Percentiles rank a stretch among this genome's conserved stretches.
phyloP scores from a whole-genome alignment of 306 rosid species.

The Cicer pinnatifidum region DNA sequence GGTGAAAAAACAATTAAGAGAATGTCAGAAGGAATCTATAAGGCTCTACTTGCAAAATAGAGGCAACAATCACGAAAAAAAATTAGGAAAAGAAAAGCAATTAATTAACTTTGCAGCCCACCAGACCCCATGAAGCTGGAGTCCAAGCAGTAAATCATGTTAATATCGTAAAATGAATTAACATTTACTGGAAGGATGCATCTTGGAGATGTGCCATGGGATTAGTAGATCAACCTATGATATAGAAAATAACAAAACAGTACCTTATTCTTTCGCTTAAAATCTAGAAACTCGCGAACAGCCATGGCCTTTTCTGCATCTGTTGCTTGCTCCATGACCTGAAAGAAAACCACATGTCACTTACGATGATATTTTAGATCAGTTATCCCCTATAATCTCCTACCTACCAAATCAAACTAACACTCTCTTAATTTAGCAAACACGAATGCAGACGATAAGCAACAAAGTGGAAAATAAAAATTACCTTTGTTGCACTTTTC shows the following conservation, averaged over 20 bases:
- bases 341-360: slow-evolving; percentile 41
- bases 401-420: slow-evolving; percentile 33
- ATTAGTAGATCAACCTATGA: slow-evolving; percentile 27
- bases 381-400: slow-evolving; percentile 35
- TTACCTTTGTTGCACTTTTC: slow-evolving; percentile 97
- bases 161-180: slow-evolving; percentile 34
- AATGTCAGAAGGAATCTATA: slow-evolving; percentile 37
- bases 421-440: slow-evolving; percentile 34
- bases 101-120: slow-evolving; percentile 14
- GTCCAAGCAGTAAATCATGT: slow-evolving; percentile 40
- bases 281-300: slow-evolving; percentile 88
- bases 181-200: slow-evolving; percentile 17
- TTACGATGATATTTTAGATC: slow-evolving; percentile 30
- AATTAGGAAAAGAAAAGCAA: background rate
- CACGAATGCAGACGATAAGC: slow-evolving; percentile 19
- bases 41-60: slow-evolving; percentile 18
- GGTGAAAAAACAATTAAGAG: slow-evolving; percentile 34
- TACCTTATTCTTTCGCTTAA: slow-evolving; percentile 95
- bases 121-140: background rate
- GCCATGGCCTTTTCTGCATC: slow-evolving; percentile 92
- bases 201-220: slow-evolving; percentile 12
- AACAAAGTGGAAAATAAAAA: slow-evolving; percentile 39
- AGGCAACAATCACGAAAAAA: slow-evolving; percentile 3
- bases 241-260: slow-evolving; percentile 34
- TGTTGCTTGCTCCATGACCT: slow-evolving; percentile 98